These are phyloP conservation scores for Calonectria pauciramosa DNA, from an alignment of 2,329 filamentous ascomycete genomes.

Conservation along the genomic window DNA sequence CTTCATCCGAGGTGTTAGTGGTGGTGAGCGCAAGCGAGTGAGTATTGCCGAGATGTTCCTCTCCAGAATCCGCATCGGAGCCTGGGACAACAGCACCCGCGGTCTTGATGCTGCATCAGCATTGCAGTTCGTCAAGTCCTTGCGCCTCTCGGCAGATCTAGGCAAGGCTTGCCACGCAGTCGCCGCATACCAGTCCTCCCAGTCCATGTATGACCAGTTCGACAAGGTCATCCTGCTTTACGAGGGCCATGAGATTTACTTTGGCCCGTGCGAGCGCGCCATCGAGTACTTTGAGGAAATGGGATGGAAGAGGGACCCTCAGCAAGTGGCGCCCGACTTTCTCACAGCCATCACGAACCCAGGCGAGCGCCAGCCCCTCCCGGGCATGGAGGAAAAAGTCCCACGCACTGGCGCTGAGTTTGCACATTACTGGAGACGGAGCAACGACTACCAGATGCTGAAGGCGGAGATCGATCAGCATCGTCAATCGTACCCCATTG, in stretches of 20 bases:
- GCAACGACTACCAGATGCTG: background rate
- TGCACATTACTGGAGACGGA: background rate
- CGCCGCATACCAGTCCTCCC: slow-evolving; percentile 69
- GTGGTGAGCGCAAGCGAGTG: slow-evolving; percentile 10
- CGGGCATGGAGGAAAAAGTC: background rate
- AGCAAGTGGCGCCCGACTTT: slow-evolving; percentile 80
- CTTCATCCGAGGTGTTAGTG: background rate
- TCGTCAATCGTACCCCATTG: background rate
- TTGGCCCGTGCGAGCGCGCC: slow-evolving; percentile 71
- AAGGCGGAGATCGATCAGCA: background rate
- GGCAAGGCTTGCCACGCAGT: background rate
- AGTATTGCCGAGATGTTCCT: slow-evolving; percentile 17
- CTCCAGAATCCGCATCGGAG: slow-evolving; percentile 3
- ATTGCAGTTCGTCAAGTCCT: background rate
- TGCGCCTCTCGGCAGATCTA: background rate
- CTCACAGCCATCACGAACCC: slow-evolving; percentile 68
- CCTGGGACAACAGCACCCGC: slow-evolving; percentile 9
- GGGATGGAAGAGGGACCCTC: slow-evolving; percentile 70
- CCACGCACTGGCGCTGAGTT: background rate
- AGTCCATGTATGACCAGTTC: slow-evolving; percentile 60
- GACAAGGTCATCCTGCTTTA: slow-evolving; percentile 78
- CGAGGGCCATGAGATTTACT: slow-evolving; percentile 77
- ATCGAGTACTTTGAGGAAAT: slow-evolving; percentile 75
- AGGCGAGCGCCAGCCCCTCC: background rate
- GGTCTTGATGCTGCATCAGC: slow-evolving; percentile 4